Base-by-base conservation (phyloP, 331 rosid species). In the Arachis monticola region DNA sequence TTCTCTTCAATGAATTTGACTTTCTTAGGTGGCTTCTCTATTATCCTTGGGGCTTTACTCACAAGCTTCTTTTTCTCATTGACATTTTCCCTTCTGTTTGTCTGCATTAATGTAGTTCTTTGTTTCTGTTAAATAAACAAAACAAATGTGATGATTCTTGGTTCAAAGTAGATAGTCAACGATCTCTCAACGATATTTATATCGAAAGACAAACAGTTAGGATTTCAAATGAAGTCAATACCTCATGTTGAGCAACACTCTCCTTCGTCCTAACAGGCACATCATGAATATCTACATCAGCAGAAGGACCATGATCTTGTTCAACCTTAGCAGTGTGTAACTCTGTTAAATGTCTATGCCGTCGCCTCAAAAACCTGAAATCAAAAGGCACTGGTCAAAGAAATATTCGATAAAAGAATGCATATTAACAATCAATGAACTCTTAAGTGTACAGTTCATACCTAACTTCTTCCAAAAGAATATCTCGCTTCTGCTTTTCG, bases 291-390 rank as follows among this genome's bases (percentile, higher is more conserved):
- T 79, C 42, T 51, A 69, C 76, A 52, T 78, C 79, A 48, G 59
- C 81, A 45, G 46, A 17, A 40, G 64, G 55, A 64, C 48, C 67
- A 63, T 35, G 10, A 27, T 79, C 76, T 46, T 27, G 56, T 78
- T 76, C 83, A 31, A 44, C 69, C 73, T 79, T 58, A 59, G 62
- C 61, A 56, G 32, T 32, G 11, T 73, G 83, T 62, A 40, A 42
- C 56, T 82, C 77, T 75, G 59, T 67, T 30, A 91, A 53, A 80
- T 81, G 31, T 4, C 7, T 59, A 3, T 56, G 80, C 32, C 85
- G 86, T 53, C 69, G 75, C 76, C 89, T 85, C 80, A 88, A 80
- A 82, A 88, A 88, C 74, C 97, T 87, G 83, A 74, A 74, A 60
- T 60, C 35, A 67, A 13, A 72, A 72, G 65, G n/a, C 30, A 35